These are phyloP conservation scores for Fennellomyces sp. DNA, from an alignment of 371 early-diverging fungal species.

Conservation along the genomic window DNA sequence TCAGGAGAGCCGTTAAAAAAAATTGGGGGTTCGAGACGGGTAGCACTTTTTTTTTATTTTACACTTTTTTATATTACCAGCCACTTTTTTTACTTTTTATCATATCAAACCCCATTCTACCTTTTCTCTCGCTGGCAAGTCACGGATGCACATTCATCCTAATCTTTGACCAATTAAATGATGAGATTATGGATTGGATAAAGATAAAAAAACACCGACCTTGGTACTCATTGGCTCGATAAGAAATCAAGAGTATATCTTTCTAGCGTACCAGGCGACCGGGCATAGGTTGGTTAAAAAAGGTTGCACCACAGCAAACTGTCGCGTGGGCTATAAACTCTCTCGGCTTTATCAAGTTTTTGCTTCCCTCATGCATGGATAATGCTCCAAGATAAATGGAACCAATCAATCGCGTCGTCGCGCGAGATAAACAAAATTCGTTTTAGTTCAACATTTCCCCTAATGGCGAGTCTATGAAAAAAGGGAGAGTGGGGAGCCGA, in stretches of 20 bases:
- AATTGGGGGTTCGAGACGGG: neutral
- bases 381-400: too few relatives aligned
- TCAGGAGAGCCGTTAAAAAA: neutral
- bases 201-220: constrained; percentile 1
- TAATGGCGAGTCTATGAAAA: too few relatives aligned
- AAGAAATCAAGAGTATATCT: neutral
- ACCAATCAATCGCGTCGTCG: too few relatives aligned
- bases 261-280: neutral
- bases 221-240: constrained; percentile 1
- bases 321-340: too few relatives aligned
- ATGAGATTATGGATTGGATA: neutral
- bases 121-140: neutral
- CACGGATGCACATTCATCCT: neutral
- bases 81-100: neutral
- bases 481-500: neutral
- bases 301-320: neutral
- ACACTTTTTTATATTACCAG: constrained; percentile 3
- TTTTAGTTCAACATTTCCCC: too few relatives aligned
- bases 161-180: neutral
- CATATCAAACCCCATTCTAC: neutral
- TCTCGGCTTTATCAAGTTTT: too few relatives aligned
- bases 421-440: too few relatives aligned
- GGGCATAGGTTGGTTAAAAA: neutral
- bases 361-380: too few relatives aligned
- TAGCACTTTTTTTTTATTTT: constrained; percentile 1